Base-by-base conservation (phyloP, 768 basidiomycete genomes). In the Inosperma sp. region DNA sequence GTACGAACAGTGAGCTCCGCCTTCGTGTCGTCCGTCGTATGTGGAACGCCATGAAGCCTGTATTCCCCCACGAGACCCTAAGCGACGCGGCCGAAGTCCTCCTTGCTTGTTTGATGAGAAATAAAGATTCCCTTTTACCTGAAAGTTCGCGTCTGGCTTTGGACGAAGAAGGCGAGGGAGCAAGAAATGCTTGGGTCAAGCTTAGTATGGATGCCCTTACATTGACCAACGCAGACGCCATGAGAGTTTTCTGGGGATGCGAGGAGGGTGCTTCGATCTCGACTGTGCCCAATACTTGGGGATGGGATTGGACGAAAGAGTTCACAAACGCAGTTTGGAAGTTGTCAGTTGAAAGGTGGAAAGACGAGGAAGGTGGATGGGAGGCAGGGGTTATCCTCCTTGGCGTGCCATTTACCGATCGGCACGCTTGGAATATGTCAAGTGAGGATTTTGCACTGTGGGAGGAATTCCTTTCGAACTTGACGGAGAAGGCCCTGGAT, bases 401-500 rank as follows among this genome's bases (percentile, higher is more conserved):
- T 22, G 74, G 74, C 23, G 71, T 80, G 44, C 88, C 87, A 5
- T 90, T 88, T 57, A 67, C 70, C 23, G 69, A 71, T 43, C 61
- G 65, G 17, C 68, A 68, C 56, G 57, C 69, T 8, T 86, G 82
- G 81, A 76, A 79, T 26, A 29, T 36, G 17, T 64, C 60, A 14
- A 72, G 72, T 22, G 78, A 80, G 8, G 84, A 87, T 27, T 72
- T 78, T 22, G 66, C 68, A 3, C 59, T 64, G 17, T 91, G 88
- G 88, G 80, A 85, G 45, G 63, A 70, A 2, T 70, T 86, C 54
- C 68, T 88, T 16, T 68, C 67, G 8, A 69, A 72, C 45, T 69
- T 79, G 0, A 69, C 81, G 25, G 72, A 72, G 64, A 77, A 77
- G 34, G 84, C 80, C 0, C 70, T 80, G 26, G 86, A 88, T 51